Conservation (phyloP, 371 early-diverging fungal genomes). For the Mucor velutinosus region DNA sequence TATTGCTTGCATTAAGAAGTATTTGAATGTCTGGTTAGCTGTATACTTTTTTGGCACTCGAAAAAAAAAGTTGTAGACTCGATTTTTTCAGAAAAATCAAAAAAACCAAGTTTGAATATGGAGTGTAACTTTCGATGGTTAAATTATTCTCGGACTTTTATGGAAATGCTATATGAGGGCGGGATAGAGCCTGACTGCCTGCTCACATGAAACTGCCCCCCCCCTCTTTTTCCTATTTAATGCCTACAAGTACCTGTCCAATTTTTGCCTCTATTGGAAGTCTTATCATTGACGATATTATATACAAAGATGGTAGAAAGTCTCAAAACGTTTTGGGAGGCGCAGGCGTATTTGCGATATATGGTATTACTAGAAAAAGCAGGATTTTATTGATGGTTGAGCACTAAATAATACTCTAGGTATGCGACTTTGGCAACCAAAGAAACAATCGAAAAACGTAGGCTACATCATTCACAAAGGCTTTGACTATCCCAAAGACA, state of each 20-base stretch:
- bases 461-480: slow-evolving; percentile 49
- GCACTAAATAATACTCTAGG: slow-evolving; percentile 24
- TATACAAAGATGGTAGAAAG: slow-evolving; percentile 37
- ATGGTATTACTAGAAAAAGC: slow-evolving; percentile 27
- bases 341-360: slow-evolving; percentile 52
- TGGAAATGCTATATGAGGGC: no score
- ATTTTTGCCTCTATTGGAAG: slow-evolving; percentile 37
- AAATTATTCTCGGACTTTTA: no score
- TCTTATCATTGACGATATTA: slow-evolving; percentile 54
- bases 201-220: not conserved
- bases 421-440: slow-evolving; percentile 42
- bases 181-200: no score
- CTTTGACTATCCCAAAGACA: slow-evolving; percentile 34
- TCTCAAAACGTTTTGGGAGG: slow-evolving; percentile 44
- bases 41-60: no score
- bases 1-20: no score
- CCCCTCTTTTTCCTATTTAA: not conserved
- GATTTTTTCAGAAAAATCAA: not conserved
- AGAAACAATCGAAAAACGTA: slow-evolving; percentile 25
- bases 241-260: not conserved
- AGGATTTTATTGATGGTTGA: not conserved
- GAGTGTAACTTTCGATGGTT: no score
- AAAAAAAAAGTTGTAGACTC: no score
- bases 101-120: not conserved
- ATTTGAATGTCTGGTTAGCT: no score